Evolutionary conservation across 345 rosid genomes (phyloP).

Genomic region (Hibiscus trionum): DNA sequence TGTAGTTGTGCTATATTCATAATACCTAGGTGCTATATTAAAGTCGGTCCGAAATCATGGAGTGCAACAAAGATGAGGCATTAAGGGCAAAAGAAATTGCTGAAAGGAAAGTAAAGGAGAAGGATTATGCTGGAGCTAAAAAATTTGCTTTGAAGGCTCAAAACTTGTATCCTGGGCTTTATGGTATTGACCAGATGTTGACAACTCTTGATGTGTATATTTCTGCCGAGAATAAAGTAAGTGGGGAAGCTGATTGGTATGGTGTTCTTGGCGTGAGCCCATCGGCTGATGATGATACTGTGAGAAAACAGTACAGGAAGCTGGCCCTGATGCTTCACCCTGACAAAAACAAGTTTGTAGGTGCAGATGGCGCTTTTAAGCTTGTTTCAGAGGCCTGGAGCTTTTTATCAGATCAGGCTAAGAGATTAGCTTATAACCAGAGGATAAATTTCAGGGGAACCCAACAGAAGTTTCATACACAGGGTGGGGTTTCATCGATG

Average conservation of each 20-base stretch:
- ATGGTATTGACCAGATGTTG: conserved; percentile 58
- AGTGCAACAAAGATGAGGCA: conserved; percentile 92
- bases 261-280: conserved; percentile 60
- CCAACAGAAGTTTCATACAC: conserved; percentile 25
- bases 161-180: conserved; percentile 61
- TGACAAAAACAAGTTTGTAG: conserved; percentile 77
- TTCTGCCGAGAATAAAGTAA: conserved; percentile 51
- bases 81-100: conserved; percentile 79
- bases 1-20: conserved; percentile 7
- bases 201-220: conserved; percentile 52
- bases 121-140: conserved; percentile 63
- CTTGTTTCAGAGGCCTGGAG: conserved; percentile 70
- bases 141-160: conserved; percentile 76
- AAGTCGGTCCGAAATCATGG: conserved; percentile 35
- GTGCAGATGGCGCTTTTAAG: conserved; percentile 86
- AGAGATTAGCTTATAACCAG: conserved; percentile 56
- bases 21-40: conserved; percentile 8
- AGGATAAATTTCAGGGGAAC: conserved; percentile 35
- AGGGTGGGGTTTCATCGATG: conserved; percentile 28
- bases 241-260: conserved; percentile 76
- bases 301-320: conserved; percentile 62
- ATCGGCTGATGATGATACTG: conserved; percentile 50
- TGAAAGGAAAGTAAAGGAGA: conserved; percentile 61
- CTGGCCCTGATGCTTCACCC: conserved; percentile 75
- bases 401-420: conserved; percentile 57